These are phyloP conservation scores for Fomitopsis serialis DNA, from an alignment of 768 basidiomycete genomes.

Conservation along the genomic window DNA sequence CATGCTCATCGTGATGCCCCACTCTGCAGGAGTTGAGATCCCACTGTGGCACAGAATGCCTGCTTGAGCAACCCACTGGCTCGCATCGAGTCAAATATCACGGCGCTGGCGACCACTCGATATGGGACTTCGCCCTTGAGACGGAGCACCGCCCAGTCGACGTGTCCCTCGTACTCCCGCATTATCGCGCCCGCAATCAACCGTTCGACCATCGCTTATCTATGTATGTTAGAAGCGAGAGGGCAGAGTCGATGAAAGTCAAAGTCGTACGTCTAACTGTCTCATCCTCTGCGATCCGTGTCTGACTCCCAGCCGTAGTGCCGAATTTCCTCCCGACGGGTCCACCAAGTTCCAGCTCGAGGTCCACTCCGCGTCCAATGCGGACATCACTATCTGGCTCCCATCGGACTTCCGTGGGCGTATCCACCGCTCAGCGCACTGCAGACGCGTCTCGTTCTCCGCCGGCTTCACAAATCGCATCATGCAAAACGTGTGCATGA, in stretches of 20 bases:
- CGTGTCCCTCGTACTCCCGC: constrained; percentile 64
- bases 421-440: constrained; percentile 41
- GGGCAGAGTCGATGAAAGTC: constrained; percentile 49
- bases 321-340: constrained; percentile 25
- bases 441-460: constrained; percentile 45
- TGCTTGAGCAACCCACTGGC: constrained; percentile 33
- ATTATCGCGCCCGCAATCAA: constrained; percentile 72
- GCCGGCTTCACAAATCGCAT: constrained; percentile 73
- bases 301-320: constrained; percentile 13
- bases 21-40: constrained; percentile 14
- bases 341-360: constrained; percentile 43
- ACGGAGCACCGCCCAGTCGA: constrained; percentile 49
- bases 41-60: constrained; percentile 18
- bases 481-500: constrained; percentile 26
- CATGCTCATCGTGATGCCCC: not conserved
- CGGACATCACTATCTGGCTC: constrained; percentile 71
- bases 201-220: constrained; percentile 67
- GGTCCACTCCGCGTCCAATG: constrained; percentile 47
- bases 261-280: constrained; percentile 63
- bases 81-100: constrained; percentile 63
- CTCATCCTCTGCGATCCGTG: constrained; percentile 40
- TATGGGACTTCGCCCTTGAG: constrained; percentile 63
- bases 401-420: constrained; percentile 76
- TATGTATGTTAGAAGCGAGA: constrained; percentile 55
- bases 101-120: constrained; percentile 36